Conservation (phyloP, 257 asterid genomes). For the Petunia axillaris region DNA sequence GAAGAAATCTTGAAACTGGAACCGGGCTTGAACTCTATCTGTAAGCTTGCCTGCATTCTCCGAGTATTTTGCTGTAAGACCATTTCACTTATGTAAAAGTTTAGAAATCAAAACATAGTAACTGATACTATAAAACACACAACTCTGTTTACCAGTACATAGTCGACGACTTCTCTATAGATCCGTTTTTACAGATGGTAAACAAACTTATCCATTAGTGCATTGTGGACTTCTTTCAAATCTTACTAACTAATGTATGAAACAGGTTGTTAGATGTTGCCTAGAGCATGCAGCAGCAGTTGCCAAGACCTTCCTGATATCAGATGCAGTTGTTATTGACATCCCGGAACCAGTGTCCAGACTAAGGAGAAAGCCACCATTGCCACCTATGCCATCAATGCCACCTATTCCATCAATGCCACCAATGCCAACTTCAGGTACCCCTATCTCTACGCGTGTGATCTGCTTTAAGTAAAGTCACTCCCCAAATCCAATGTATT, state of each 20-base stretch:
- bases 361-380: conserved; percentile 43
- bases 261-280: conserved; percentile 86
- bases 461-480: background rate
- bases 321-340: conserved; percentile 77
- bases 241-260: background rate
- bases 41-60: background rate
- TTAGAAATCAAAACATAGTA: background rate
- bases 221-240: background rate
- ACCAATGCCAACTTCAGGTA: conserved; percentile 44
- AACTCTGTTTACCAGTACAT: background rate
- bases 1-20: background rate
- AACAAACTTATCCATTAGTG: background rate
- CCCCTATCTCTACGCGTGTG: background rate
- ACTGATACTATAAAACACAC: background rate
- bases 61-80: background rate
- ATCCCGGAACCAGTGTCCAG: conserved; percentile 52
- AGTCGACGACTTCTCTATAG: background rate
- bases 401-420: background rate
- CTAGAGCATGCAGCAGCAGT: conserved; percentile 83
- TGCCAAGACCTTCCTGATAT: conserved; percentile 68
- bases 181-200: background rate
- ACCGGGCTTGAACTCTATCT: background rate
- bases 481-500: background rate
- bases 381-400: conserved; percentile 24
- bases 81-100: background rate